Conservation (phyloP, 768 basidiomycete genomes). For the Agrocybe praecox region DNA sequence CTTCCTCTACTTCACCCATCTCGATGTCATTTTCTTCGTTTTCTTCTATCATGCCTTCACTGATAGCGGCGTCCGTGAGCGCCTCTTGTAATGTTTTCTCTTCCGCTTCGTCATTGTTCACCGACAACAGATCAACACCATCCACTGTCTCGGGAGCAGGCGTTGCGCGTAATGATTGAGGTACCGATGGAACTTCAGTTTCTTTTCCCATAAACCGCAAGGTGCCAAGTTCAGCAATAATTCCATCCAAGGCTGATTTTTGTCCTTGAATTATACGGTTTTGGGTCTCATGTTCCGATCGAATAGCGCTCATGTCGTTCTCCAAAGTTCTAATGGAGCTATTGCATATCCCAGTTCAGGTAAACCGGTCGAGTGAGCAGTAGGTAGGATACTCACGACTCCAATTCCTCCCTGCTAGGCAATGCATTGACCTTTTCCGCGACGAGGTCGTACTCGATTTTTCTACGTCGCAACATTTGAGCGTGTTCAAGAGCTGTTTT, state of each 20-base stretch:
- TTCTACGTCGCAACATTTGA: constrained; percentile 71
- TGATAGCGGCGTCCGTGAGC: constrained; percentile 20
- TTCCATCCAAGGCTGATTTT: constrained; percentile 64
- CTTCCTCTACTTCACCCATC: constrained; percentile 90
- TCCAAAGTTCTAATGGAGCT: constrained; percentile 74
- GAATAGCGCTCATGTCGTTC: constrained; percentile 78
- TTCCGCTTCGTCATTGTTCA: constrained; percentile 19
- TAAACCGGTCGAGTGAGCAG: neutral
- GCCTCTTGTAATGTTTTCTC: constrained; percentile 19
- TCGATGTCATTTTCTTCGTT: constrained; percentile 71
- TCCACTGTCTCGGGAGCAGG: constrained; percentile 44
- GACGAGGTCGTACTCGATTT: constrained; percentile 86
- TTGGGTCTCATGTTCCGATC: constrained; percentile 74
- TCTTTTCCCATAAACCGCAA: constrained; percentile 75
- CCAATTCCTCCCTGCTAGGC: constrained; percentile 75
- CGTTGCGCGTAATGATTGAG: constrained; percentile 47
- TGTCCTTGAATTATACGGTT: constrained; percentile 66
- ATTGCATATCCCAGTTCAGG: neutral
- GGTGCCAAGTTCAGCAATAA: constrained; percentile 62
- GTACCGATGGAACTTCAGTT: constrained; percentile 47
- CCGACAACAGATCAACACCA: constrained; percentile 17
- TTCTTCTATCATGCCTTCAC: constrained; percentile 40
- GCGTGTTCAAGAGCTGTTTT: constrained; percentile 79
- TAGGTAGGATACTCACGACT: constrained; percentile 54
- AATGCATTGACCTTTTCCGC: constrained; percentile 82